Percentiles rank a stretch among this genome's conserved stretches.
phyloP scores from a whole-genome alignment of 352 stramenopile species.

The Phytophthora ramorum region DNA sequence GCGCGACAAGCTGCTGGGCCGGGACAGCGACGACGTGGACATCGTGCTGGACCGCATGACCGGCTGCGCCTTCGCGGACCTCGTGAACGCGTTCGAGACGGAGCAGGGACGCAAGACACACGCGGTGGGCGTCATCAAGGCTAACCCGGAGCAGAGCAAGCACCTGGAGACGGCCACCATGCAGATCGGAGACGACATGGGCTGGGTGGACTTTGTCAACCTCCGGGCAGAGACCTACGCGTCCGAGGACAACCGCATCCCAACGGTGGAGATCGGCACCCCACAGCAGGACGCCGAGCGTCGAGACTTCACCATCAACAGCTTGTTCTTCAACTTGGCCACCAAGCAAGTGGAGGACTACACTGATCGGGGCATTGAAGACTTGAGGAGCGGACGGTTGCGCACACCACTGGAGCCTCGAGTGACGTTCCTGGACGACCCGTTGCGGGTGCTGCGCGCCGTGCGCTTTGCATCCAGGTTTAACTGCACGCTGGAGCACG shows the following conservation, averaged over 20 bases:
- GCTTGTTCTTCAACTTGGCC: slow-evolving; percentile 99
- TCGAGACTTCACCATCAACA: slow-evolving; percentile 99
- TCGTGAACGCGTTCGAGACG: slow-evolving; percentile 71
- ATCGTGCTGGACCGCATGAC: slow-evolving; percentile 97
- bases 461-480: slow-evolving; percentile 97
- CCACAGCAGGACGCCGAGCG: slow-evolving; percentile 89
- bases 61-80: slow-evolving; percentile 93
- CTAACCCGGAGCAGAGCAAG: slow-evolving; percentile 95
- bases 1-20: slow-evolving; percentile 96
- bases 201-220: slow-evolving; percentile 98
- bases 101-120: slow-evolving; percentile 56
- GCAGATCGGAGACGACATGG: slow-evolving; percentile 87
- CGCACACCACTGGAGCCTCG: slow-evolving; percentile 94
- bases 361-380: slow-evolving; percentile 90
- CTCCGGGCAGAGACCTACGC: slow-evolving; percentile 96
- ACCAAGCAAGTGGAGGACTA: slow-evolving; percentile 95
- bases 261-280: slow-evolving; percentile 76
- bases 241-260: slow-evolving; percentile 73
- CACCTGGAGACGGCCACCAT: slow-evolving; percentile 99
- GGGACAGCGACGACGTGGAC: slow-evolving; percentile 95
- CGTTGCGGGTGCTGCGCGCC: slow-evolving; percentile 94
- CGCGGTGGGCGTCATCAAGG: slow-evolving; percentile 78
- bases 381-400: slow-evolving; percentile 92
- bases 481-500: slow-evolving; percentile 90
- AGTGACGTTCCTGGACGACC: slow-evolving; percentile 98